These are phyloP conservation scores for Cystobasidium onofrii DNA, from an alignment of 768 basidiomycete genomes.

Conservation along the genomic window DNA sequence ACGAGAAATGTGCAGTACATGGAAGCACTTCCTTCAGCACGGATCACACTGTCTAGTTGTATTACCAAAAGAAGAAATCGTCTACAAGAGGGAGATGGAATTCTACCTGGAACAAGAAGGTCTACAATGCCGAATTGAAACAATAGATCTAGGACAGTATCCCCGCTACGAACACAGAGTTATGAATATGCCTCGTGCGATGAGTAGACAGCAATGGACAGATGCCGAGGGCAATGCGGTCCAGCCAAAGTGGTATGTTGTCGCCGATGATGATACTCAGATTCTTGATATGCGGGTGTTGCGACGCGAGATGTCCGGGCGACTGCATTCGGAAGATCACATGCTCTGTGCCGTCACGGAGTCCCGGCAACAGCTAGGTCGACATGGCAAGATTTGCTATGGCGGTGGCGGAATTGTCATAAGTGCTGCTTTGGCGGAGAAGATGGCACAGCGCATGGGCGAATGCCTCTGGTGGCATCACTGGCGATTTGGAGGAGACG, in stretches of 20 bases:
- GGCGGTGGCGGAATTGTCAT: slow-evolving; percentile 38
- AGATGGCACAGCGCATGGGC: slow-evolving; percentile 32
- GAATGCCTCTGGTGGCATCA: slow-evolving; percentile 34
- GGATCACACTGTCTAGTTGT: slow-evolving; percentile 36
- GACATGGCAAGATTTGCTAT: slow-evolving; percentile 37
- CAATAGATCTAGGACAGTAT: slow-evolving; percentile 26
- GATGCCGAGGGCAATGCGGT: neutral
- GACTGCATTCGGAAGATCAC: slow-evolving; percentile 21
- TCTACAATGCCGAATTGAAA: slow-evolving; percentile 23
- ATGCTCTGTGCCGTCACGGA: slow-evolving; percentile 36
- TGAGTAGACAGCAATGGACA: slow-evolving; percentile 17
- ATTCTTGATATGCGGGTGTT: slow-evolving; percentile 36
- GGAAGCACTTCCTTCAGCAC: slow-evolving; percentile 6
- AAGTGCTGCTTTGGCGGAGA: neutral
- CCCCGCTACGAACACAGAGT: slow-evolving; percentile 40
- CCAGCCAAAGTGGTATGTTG: slow-evolving; percentile 37
- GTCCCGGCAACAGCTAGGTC: slow-evolving; percentile 31
- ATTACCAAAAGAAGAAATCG: slow-evolving; percentile 31
- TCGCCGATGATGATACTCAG: slow-evolving; percentile 40
- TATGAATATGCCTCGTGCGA: slow-evolving; percentile 35
- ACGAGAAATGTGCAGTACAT: slow-evolving; percentile 19
- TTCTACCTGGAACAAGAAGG: slow-evolving; percentile 5
- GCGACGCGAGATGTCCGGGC: slow-evolving; percentile 33
- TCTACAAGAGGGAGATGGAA: slow-evolving; percentile 20
- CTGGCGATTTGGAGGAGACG: slow-evolving; percentile 38